Evolutionary conservation across 2,329 filamentous ascomycete species (phyloP).

Genomic region (Neofusicoccum umdonicola): DNA sequence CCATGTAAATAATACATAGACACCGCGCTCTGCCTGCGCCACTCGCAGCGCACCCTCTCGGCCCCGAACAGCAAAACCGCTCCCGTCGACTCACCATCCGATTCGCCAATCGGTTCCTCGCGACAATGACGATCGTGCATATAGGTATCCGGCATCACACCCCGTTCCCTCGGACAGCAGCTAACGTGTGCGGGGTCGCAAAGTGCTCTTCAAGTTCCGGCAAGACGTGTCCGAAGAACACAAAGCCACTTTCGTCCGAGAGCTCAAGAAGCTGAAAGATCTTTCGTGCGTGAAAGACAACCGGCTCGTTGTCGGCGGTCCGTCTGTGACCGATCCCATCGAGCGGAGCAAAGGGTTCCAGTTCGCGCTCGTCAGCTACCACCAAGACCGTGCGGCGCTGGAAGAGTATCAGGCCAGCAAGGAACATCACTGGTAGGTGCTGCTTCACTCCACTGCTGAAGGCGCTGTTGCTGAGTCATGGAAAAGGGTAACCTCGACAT

Average conservation of each 20-base stretch:
- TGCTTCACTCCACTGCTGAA: no score
- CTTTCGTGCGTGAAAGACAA: conserved; percentile 50
- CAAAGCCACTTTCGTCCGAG: conserved; percentile 45
- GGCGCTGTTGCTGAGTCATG: background rate
- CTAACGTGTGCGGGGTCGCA: background rate
- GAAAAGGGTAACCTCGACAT: conserved; percentile 51
- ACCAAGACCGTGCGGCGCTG: conserved; percentile 46
- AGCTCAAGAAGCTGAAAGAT: conserved; percentile 50
- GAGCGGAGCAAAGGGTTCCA: conserved; percentile 55
- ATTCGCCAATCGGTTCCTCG: background rate
- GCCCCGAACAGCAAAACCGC: background rate
- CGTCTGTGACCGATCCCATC: conserved; percentile 52
- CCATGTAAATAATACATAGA: no score
- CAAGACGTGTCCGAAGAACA: conserved; percentile 37
- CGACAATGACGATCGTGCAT: conserved; percentile 7
- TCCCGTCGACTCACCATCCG: background rate
- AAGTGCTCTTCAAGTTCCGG: conserved; percentile 25
- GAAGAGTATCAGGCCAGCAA: conserved; percentile 53
- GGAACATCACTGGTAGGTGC: conserved; percentile 49
- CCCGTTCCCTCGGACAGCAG: background rate
- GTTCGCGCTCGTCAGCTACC: conserved; percentile 53
- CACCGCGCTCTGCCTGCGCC: no score
- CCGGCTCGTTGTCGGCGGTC: conserved; percentile 53
- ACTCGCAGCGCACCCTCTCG: no score
- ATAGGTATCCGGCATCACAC: background rate